Percentiles rank a stretch among this genome's conserved stretches.
These are phyloP conservation scores for Colletotrichum filicis DNA, from an alignment of 2,329 filamentous ascomycete species.

Conservation along the genomic window DNA sequence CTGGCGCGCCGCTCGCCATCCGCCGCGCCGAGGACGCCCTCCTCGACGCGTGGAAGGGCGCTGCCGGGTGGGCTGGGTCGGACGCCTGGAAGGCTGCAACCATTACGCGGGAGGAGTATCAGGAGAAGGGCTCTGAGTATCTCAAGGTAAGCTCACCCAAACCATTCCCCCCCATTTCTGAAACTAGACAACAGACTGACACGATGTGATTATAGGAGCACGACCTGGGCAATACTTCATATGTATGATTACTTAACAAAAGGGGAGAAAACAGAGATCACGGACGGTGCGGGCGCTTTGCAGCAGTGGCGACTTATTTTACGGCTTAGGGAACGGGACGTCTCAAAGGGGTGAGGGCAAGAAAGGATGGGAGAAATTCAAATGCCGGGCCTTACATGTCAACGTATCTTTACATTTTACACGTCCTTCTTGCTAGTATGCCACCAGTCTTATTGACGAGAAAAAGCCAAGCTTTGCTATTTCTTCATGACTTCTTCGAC, in stretches of 20 bases:
- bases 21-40: slow-evolving; percentile 80
- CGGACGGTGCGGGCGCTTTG: not conserved
- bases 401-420: not conserved
- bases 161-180: too few species aligned
- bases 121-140: slow-evolving; percentile 94
- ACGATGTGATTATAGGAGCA: slow-evolving; percentile 62
- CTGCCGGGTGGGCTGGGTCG: slow-evolving; percentile 82
- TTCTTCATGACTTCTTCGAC: not conserved
- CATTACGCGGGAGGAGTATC: slow-evolving; percentile 84
- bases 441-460: not conserved
- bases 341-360: not conserved
- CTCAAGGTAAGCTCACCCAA: slow-evolving; percentile 73
- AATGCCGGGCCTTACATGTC: not conserved
- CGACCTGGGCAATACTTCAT: slow-evolving; percentile 71
- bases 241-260: slow-evolving; percentile 48
- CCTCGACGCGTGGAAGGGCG: slow-evolving; percentile 93
- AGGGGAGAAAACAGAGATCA: not conserved
- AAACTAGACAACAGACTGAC: not conserved
- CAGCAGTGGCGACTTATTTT: not conserved
- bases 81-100: slow-evolving; percentile 70
- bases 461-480: not conserved
- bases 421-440: not conserved
- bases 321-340: not conserved
- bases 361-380: not conserved
- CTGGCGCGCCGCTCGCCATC: slow-evolving; percentile 73